phyloP scores from a whole-genome alignment of 1,284 basidiomycete species.

The Sporisorium scitamineum region DNA sequence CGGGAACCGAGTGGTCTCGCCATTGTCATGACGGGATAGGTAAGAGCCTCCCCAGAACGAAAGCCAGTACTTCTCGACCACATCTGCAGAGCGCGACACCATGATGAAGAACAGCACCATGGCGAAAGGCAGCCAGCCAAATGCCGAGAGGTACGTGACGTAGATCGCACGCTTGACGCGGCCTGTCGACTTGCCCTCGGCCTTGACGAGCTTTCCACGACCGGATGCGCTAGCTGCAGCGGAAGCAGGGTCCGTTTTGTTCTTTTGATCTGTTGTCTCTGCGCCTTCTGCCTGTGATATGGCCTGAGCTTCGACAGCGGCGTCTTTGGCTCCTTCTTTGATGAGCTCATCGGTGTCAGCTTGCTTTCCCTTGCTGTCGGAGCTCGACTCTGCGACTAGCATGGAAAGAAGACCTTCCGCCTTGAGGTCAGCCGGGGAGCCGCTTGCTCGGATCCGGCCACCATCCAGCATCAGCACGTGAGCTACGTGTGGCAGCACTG shows the following conservation, averaged over 20 bases:
- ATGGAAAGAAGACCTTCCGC: constrained; percentile 20
- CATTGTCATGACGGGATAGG: not conserved
- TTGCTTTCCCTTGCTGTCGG: constrained; percentile 55
- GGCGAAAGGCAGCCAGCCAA: constrained; percentile 46
- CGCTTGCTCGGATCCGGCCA: constrained; percentile 29
- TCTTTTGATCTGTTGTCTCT: not conserved
- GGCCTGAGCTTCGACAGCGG: constrained; percentile 26
- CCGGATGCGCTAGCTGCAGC: constrained; percentile 4
- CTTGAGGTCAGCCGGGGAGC: constrained; percentile 74
- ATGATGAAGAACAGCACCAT: constrained; percentile 28
- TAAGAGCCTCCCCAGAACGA: constrained; percentile 43
- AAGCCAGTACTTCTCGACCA: constrained; percentile 44
- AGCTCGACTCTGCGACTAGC: constrained; percentile 62
- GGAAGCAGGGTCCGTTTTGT: constrained; percentile 2
- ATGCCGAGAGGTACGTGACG: constrained; percentile 77
- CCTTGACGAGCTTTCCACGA: constrained; percentile 74
- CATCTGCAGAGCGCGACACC: constrained; percentile 23
- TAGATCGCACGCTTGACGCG: constrained; percentile 84
- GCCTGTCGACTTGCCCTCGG: constrained; percentile 79
- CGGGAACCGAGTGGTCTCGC: not conserved
- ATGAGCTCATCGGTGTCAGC: constrained; percentile 27
- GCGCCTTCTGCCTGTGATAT: constrained; percentile 19
- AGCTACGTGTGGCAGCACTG: constrained; percentile 38
- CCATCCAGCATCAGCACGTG: constrained; percentile 58
- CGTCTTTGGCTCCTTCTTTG: constrained; percentile 38